Base-by-base conservation (phyloP, 2,329 filamentous ascomycete species). In the Fusarium sp. region DNA sequence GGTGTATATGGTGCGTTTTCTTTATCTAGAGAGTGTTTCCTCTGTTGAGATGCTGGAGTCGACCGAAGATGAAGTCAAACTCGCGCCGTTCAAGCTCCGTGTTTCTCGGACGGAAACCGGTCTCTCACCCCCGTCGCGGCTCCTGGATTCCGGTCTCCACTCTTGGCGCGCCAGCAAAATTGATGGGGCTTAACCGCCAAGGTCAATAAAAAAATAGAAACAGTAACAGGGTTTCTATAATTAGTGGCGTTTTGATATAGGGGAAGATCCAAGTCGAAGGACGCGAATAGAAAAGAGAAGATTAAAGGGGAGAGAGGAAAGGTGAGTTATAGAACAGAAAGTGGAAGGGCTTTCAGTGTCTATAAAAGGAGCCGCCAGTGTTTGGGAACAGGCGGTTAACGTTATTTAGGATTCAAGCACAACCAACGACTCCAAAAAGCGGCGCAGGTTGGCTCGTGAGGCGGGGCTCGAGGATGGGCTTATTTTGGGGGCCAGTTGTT, bases 121-220 rank as follows among this genome's bases (percentile, higher is more conserved):
- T 73, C 56, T 70, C 59, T 54, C 47, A 55, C 63, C 64, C 60
- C 71, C 62, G 67, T 70, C 59, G 71, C 71, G 69, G 71, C 67
- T 73, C 50, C 60, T 65, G 50, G 54, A 64, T 64, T 69, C 71
- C 71, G 71, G 69, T 68, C 44, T 60, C 71, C 71, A 73, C 71
- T 58, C 60, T 73, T 72, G 60, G 67, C 69, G 54, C 57, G 51
- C 55, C 50, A 42, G 62, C 26, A 28, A 56, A 46, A 62, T 30
- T 38, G 44, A 28, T 30, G 38, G 59, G 48, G 47, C 30, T 46
- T 40, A 34, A 51, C 26, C 45, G 52, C 48, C 36, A 54, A 55
- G 19, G 49, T 42, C 60, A 46, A 57, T 54, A 50, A 57, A 55
- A 55, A 53, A 57, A 55, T 34, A 21, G 23, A 28, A 28, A 20